Base-by-base conservation (phyloP, 208 protist genomes). In the Novymonas esmeraldas region DNA sequence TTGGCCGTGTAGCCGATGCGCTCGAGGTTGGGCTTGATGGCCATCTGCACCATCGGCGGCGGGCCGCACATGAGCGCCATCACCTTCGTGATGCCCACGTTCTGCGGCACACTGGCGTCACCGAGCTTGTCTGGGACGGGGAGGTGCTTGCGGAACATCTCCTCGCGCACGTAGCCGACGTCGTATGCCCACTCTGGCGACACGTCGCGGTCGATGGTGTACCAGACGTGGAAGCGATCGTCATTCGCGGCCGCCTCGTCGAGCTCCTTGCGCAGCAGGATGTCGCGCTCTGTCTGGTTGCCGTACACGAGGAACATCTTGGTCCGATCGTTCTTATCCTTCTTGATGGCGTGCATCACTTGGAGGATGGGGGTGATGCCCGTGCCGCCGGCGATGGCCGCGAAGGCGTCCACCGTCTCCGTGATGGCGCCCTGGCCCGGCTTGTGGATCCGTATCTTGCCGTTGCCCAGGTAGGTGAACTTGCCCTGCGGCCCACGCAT, bases 301-400 rank as follows among this genome's bases (percentile, higher is more conserved):
- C 79, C 86, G 69, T 85, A 98, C 1, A 98, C 70, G 22, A 98
- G 84, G 49, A 68, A 88, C 16, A 97, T 72, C 59, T 90, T 67
- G 10, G 94, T 98, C 50, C 66, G 79, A 76, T 98, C 94, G 39
- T 78, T 48, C 29, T 72, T 75, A 38, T 78, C 58, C 70, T 87
- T 84, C 34, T 87, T 58, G 60, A 97, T 95, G 34, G 92, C 92
- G 29, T 79, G 76, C 26, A 97, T 94, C 34, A 98, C 76, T 81
- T 98, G 95, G 42, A 97, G 64, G 46, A 96, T 89, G 0, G 95
- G 95, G 14, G 95, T 98, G 76, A 98, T 97, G 50, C 95, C 95
- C 3, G 92, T 94, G 59, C 95, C 91, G 33, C 91, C 91, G 5
- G 85, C 85, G 13, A 94, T 63, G 56, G 90, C 89, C 1, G 82